These are phyloP conservation scores for Herpetospermum pedunculosum DNA, from an alignment of 306 rosid species.

Conservation along the genomic window DNA sequence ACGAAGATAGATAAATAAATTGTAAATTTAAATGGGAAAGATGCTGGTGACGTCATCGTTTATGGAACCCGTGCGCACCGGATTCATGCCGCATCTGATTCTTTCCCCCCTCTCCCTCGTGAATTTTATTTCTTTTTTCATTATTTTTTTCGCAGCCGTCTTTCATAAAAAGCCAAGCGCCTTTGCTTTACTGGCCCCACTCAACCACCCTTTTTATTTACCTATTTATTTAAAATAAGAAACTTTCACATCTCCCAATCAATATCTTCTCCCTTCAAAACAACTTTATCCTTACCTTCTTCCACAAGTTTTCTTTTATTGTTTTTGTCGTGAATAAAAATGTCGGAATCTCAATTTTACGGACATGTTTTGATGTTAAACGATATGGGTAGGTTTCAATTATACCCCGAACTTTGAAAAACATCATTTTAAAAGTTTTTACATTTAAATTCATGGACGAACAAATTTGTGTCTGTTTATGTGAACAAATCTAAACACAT, in stretches of 20 bases:
- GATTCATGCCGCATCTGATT: constrained; percentile 27
- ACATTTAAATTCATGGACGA: no score
- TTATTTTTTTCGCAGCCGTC: constrained; percentile 19
- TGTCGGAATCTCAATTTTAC: not conserved
- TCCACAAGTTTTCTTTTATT: not conserved
- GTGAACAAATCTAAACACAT: no score
- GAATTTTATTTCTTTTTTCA: constrained; percentile 13
- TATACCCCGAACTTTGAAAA: no score
- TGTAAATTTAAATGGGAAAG: not conserved
- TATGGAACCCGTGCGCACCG: constrained; percentile 11
- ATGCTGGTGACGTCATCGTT: constrained; percentile 12
- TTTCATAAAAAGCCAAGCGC: constrained; percentile 10
- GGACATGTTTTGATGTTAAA: no score
- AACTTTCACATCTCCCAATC: not conserved
- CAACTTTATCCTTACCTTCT: not conserved
- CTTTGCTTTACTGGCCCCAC: not conserved
- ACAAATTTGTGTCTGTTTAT: no score
- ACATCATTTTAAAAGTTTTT: no score
- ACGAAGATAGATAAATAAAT: not conserved
- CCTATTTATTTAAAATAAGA: not conserved
- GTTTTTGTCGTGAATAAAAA: fast-evolving
- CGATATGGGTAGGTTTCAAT: no score
- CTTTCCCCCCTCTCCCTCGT: constrained; percentile 11
- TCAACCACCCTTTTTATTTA: not conserved
- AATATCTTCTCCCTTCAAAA: not conserved